Conservation (phyloP, 2,329 filamentous ascomycete genomes). For the Oidium heveae region DNA sequence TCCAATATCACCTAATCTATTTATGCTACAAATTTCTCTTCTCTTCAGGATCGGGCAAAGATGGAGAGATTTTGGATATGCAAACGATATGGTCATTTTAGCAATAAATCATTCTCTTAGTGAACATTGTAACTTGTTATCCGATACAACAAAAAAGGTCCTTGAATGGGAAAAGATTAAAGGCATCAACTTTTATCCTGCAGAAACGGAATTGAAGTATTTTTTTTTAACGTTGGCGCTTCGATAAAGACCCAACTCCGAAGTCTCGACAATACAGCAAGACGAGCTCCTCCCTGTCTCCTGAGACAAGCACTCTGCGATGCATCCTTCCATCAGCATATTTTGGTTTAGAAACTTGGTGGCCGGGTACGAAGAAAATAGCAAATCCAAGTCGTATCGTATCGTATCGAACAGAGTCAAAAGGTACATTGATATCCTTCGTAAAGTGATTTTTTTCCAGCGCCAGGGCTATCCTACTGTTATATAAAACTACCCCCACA, state of each 20-base stretch:
- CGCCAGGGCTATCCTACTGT: too few relatives aligned
- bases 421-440: not conserved
- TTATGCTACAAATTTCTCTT: too few relatives aligned
- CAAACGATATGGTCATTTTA: too few relatives aligned
- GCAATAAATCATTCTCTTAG: not conserved
- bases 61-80: too few relatives aligned
- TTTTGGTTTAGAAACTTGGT: not conserved
- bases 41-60: too few relatives aligned
- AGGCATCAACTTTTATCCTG: not conserved
- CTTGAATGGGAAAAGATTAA: not conserved
- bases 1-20: too few relatives aligned
- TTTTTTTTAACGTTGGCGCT: not conserved
- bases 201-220: not conserved
- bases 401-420: not conserved
- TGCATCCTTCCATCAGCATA: not conserved
- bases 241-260: not conserved
- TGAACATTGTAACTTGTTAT: not conserved
- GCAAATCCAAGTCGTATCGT: not conserved
- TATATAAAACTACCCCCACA: too few relatives aligned
- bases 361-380: not conserved
- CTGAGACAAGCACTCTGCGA: not conserved
- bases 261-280: not conserved
- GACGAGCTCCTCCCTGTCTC: not conserved
- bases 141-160: not conserved
- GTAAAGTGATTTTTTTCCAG: not conserved